Evolutionary conservation across 2,329 filamentous ascomycete species (phyloP).

Genomic region (Lizonia empirigonia): DNA sequence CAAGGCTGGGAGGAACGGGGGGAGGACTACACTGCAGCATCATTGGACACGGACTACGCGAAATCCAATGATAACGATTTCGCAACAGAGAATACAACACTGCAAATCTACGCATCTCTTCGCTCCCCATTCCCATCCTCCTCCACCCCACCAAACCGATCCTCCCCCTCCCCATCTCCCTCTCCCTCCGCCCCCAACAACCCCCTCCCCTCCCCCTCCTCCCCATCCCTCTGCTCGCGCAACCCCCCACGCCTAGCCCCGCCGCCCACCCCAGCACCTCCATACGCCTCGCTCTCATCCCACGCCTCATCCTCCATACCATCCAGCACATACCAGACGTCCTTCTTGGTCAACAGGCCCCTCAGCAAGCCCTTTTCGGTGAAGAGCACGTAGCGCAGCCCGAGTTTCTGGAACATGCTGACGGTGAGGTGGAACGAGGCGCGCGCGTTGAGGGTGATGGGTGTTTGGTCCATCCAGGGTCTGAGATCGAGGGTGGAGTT

Average conservation of each 20-base stretch:
- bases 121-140: background rate
- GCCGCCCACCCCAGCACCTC: too few species aligned
- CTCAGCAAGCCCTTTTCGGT: slow-evolving; percentile 79
- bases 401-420: slow-evolving; percentile 92
- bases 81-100: too few species aligned
- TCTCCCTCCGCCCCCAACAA: slow-evolving; percentile 40
- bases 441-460: slow-evolving; percentile 81
- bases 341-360: slow-evolving; percentile 94
- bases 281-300: slow-evolving; percentile 46
- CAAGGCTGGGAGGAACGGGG: too few species aligned
- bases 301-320: slow-evolving; percentile 49
- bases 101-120: background rate
- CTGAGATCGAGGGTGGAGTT: slow-evolving; percentile 80
- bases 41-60: too few species aligned
- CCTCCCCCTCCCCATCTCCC: slow-evolving; percentile 36
- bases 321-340: slow-evolving; percentile 92
- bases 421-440: slow-evolving; percentile 83
- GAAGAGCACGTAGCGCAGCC: slow-evolving; percentile 88
- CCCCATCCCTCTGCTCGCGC: slow-evolving; percentile 34
- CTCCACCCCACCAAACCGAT: slow-evolving; percentile 23
- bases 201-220: slow-evolving; percentile 45
- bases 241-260: slow-evolving; percentile 48
- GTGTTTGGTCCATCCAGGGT: slow-evolving; percentile 99
- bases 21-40: too few species aligned
- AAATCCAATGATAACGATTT: too few species aligned